phyloP scores from a whole-genome alignment of 2,329 filamentous ascomycete genomes.

The Stemphylium lycopersici region DNA sequence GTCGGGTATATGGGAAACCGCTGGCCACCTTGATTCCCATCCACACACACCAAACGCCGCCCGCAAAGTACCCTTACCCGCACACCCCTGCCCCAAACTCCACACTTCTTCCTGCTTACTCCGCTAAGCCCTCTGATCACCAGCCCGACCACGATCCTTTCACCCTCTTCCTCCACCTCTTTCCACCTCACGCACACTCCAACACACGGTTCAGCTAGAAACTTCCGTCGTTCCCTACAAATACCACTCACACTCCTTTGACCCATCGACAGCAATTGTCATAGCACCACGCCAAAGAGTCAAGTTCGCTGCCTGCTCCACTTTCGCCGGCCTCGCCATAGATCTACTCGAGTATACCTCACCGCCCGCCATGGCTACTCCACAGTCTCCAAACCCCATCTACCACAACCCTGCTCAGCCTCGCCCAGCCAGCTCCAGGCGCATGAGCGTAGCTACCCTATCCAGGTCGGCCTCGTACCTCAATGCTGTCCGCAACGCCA shows the following conservation, averaged over 20 bases:
- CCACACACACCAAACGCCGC: not conserved
- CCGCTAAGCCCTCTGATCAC: conserved; percentile 31
- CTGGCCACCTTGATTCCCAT: conserved; percentile 20
- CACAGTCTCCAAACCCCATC: conserved; percentile 26
- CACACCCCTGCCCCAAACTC: conserved; percentile 24
- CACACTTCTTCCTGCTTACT: conserved; percentile 34
- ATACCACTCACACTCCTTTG: conserved; percentile 27
- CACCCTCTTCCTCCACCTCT: conserved; percentile 15
- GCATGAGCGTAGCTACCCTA: conserved; percentile 34
- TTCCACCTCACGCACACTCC: conserved; percentile 11
- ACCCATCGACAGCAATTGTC: conserved; percentile 10
- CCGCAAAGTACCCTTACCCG: not conserved
- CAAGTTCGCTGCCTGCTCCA: conserved; percentile 10
- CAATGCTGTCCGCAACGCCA: conserved; percentile 39
- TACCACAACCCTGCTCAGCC: conserved; percentile 29
- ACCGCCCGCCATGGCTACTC: conserved; percentile 27
- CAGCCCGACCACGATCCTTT: conserved; percentile 32
- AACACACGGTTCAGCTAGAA: conserved; percentile 17
- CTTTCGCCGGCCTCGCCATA: conserved; percentile 11
- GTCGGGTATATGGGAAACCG: conserved; percentile 33
- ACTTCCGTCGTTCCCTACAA: conserved; percentile 24
- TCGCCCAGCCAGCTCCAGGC: conserved; percentile 36
- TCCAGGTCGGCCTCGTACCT: conserved; percentile 28
- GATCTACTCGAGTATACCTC: conserved; percentile 5
- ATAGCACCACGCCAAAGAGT: conserved; percentile 7